These are phyloP conservation scores for Arabidopsis thaliana DNA, from an alignment of 345 rosid genomes.

Conservation along the genomic window DNA sequence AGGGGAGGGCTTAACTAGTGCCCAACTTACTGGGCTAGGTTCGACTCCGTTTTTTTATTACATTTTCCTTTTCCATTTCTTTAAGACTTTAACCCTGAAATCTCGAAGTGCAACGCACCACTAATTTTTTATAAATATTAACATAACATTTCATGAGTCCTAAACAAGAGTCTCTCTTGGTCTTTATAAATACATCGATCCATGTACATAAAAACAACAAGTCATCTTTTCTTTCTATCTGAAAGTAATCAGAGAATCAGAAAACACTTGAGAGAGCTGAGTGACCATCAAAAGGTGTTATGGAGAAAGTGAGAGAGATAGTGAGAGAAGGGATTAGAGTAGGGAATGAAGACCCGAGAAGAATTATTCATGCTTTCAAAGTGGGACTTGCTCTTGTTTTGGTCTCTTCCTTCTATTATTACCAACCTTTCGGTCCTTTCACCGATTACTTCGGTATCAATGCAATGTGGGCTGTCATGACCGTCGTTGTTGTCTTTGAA, in stretches of 20 bases:
- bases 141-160: neutral
- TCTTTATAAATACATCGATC: neutral
- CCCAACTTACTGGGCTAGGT: conserved; percentile 16
- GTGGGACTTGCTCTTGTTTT: conserved; percentile 11
- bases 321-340: neutral
- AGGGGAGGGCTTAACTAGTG: conserved; percentile 24
- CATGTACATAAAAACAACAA: neutral
- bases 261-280: neutral
- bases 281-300: neutral
- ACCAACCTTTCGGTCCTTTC: conserved; percentile 11
- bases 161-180: neutral
- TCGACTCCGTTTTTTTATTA: neutral
- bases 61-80: neutral
- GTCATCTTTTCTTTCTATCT: neutral
- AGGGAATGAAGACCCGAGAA: conserved; percentile 12
- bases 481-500: conserved; percentile 23
- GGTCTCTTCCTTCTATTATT: conserved; percentile 5
- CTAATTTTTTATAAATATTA: neutral
- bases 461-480: conserved; percentile 30
- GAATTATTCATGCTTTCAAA: conserved; percentile 12
- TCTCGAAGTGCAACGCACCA: neutral
- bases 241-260: neutral
- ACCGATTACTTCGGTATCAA: conserved; percentile 9
- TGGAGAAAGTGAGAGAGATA: neutral
- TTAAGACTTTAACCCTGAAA: neutral